phyloP scores from a whole-genome alignment of 1,284 basidiomycete genomes.

The Schizophyllum commune region DNA sequence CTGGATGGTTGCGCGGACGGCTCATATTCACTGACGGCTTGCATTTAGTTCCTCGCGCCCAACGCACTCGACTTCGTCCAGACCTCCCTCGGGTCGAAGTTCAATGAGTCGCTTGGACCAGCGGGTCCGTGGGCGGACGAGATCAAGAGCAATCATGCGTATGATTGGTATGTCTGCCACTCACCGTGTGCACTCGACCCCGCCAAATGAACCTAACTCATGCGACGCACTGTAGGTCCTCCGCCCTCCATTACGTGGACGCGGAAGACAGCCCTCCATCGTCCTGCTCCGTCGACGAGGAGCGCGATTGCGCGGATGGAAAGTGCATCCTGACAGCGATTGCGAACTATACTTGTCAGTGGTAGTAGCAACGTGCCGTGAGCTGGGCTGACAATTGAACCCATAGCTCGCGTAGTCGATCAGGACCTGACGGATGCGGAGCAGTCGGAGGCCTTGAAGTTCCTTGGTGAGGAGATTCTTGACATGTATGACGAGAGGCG shows the following conservation, averaged over 20 bases:
- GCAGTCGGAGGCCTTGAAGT: constrained; percentile 43
- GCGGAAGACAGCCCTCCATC: constrained; percentile 40
- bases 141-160: constrained; percentile 10
- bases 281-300: constrained; percentile 39
- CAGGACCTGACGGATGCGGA: constrained; percentile 32
- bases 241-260: constrained; percentile 39
- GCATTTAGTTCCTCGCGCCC: constrained; percentile 33
- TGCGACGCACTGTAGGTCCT: constrained; percentile 20
- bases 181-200: too few species aligned
- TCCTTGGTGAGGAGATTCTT: constrained; percentile 21
- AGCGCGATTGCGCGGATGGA: constrained; percentile 33
- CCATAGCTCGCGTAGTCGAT: constrained; percentile 30
- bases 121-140: constrained; percentile 27
- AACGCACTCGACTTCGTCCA: constrained; percentile 38
- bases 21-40: background rate
- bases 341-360: constrained; percentile 38
- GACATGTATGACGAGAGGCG: background rate
- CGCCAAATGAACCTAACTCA: background rate
- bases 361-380: too few species aligned
- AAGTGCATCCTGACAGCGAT: constrained; percentile 25
- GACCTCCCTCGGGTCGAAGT: constrained; percentile 32
- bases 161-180: constrained; percentile 25
- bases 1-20: background rate
- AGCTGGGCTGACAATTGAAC: too few species aligned
- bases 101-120: constrained; percentile 34